Conservation (phyloP, 352 stramenopile genomes). For the Albugo candida region DNA sequence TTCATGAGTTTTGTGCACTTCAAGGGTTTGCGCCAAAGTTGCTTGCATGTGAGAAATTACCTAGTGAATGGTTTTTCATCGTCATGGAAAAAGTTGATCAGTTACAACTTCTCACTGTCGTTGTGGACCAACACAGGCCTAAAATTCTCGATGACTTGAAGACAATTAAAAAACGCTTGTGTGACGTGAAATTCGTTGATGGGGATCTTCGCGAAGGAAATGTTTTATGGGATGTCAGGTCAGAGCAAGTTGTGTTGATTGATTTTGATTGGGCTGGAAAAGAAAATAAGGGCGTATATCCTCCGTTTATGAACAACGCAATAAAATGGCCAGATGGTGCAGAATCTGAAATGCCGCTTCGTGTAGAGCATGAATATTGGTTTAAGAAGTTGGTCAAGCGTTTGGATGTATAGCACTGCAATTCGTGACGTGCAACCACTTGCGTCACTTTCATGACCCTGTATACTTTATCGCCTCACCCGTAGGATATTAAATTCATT, state of each 20-base stretch:
- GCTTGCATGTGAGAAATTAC: slow-evolving; percentile 7
- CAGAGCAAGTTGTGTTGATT: slow-evolving; percentile 15
- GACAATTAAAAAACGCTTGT: slow-evolving; percentile 2
- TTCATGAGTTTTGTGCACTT: slow-evolving; percentile 9
- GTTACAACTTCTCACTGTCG: too few relatives aligned
- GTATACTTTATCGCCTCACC: too few relatives aligned
- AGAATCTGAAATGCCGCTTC: slow-evolving; percentile 5
- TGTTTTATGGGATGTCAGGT: slow-evolving; percentile 10
- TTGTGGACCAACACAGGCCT: slow-evolving; percentile 1
- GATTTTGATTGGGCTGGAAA: slow-evolving; percentile 16
- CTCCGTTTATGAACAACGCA: slow-evolving; percentile 13
- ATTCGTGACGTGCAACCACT: too few relatives aligned
- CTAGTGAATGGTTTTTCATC: slow-evolving; percentile 12
- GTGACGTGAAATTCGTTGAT: slow-evolving; percentile 3
- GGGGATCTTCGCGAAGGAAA: slow-evolving; percentile 8
- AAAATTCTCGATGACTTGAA: slow-evolving; percentile 5
- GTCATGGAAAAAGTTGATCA: slow-evolving; percentile 9
- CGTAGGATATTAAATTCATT: too few relatives aligned
- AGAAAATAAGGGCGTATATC: slow-evolving; percentile 9
- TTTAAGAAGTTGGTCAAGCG: too few relatives aligned
- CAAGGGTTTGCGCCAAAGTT: slow-evolving; percentile 8
- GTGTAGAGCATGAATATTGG: too few relatives aligned
- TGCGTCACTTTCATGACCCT: too few relatives aligned
- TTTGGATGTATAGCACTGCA: too few relatives aligned
- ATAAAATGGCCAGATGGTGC: slow-evolving; percentile 9